Evolutionary conservation across 176 grass and related monocot genomes (phyloP).

Genomic region (Triticum dicoccoides): DNA sequence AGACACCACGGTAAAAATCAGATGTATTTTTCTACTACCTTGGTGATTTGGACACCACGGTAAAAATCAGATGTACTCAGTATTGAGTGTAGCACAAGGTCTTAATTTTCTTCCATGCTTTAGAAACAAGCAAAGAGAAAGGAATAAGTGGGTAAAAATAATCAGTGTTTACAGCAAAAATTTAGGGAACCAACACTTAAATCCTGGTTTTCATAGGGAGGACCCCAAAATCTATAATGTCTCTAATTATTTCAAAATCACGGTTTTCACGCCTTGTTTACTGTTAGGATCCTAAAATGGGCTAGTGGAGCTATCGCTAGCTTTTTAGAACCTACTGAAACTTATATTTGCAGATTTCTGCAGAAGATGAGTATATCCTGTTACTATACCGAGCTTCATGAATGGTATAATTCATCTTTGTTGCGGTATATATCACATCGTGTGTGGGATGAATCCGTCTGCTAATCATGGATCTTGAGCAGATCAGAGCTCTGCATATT

Average conservation of each 20-base stretch:
- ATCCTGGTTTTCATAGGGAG: neutral
- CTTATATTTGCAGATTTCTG: neutral
- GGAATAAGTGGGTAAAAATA: neutral
- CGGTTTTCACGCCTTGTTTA: neutral
- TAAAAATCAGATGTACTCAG: neutral
- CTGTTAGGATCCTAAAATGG: neutral
- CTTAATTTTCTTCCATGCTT: neutral
- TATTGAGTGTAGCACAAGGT: neutral
- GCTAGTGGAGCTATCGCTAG: neutral
- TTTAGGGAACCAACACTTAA: neutral
- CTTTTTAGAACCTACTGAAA: neutral
- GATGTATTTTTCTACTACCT: neutral
- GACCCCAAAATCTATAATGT: neutral
- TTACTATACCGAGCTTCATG: neutral
- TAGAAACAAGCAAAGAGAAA: neutral
- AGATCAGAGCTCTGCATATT: neutral
- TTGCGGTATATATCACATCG: neutral
- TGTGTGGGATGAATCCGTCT: neutral
- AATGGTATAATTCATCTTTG: neutral
- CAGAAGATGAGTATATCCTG: neutral
- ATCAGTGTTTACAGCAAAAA: neutral
- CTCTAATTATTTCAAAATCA: neutral
- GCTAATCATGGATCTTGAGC: neutral
- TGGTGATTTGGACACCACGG: neutral
- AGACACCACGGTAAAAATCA: neutral